A percentile compares a stretch with the other conserved stretches of the same genome.
Conservation (phyloP, 352 stramenopile species). For the Globisporangium acanthophoron region DNA sequence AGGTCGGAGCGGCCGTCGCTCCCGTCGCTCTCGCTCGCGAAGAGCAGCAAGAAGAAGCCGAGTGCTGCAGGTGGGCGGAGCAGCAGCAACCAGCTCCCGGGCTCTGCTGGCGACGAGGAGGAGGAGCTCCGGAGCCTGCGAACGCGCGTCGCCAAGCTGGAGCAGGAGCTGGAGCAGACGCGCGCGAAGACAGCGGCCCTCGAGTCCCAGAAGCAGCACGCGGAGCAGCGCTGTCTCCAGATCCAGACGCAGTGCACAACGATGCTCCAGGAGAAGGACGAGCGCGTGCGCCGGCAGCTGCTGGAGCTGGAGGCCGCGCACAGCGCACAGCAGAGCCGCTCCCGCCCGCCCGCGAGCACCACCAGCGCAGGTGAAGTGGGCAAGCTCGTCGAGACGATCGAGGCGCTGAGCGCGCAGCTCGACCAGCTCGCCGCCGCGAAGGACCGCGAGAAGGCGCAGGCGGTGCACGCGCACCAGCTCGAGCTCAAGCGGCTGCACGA, state of each 20-base stretch:
- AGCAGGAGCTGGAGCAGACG: conserved; percentile 24
- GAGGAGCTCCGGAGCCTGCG: conserved; percentile 4
- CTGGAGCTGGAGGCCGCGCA: conserved; percentile 42
- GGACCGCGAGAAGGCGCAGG: conserved; percentile 31
- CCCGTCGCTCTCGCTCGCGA: conserved; percentile 4
- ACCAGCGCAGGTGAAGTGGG: conserved; percentile 34
- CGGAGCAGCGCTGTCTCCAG: conserved; percentile 44
- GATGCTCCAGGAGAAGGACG: conserved; percentile 51
- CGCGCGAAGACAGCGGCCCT: conserved; percentile 19
- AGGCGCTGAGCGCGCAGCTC: conserved; percentile 53
- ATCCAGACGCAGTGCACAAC: conserved; percentile 28
- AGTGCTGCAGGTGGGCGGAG: background rate
- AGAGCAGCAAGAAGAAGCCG: conserved; percentile 9
- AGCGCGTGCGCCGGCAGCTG: conserved; percentile 43
- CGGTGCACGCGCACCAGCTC: conserved; percentile 31
- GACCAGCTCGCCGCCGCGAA: conserved; percentile 36
- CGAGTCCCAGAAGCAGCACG: conserved; percentile 25
- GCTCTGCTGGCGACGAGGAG: background rate
- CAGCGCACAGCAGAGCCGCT: conserved; percentile 17
- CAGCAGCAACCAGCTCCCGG: background rate
- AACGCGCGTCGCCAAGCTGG: conserved; percentile 8
- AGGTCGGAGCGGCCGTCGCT: background rate
- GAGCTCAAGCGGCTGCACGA: conserved; percentile 63
- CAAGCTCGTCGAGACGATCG: conserved; percentile 67
- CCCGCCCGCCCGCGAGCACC: background rate